Evolutionary conservation across 495 filamentous ascomycete species (phyloP).

Genomic region (Pyrenula massariospora): DNA sequence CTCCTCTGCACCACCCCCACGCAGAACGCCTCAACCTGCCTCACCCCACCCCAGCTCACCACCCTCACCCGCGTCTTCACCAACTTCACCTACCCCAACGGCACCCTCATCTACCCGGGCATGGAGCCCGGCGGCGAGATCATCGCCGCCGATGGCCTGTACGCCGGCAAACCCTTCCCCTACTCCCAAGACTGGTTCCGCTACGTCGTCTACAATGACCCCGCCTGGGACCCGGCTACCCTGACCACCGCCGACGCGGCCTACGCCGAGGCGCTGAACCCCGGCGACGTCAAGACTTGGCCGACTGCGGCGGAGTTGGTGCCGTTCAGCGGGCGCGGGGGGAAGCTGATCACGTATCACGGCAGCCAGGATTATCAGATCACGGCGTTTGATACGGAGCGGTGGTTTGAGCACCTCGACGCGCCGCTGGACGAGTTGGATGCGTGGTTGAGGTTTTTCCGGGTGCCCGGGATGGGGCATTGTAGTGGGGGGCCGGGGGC

Average conservation of each 20-base stretch:
- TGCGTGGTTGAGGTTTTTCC: slow-evolving; percentile 18
- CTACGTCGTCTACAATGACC: slow-evolving; percentile 42
- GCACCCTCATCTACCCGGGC: slow-evolving; percentile 42
- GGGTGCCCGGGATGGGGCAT: slow-evolving; percentile 18
- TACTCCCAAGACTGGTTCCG: slow-evolving; percentile 35
- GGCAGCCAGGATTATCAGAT: slow-evolving; percentile 15
- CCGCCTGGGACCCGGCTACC: slow-evolving; percentile 31
- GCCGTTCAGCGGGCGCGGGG: slow-evolving; percentile 17
- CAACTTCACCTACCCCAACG: slow-evolving; percentile 36
- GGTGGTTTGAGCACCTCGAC: slow-evolving; percentile 9
- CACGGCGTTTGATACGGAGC: slow-evolving; percentile 6
- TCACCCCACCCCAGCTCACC: slow-evolving; percentile 42
- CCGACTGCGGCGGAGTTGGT: slow-evolving; percentile 23
- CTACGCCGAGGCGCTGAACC: slow-evolving; percentile 25
- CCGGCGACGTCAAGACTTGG: slow-evolving; percentile 37
- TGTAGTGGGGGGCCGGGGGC: slow-evolving; percentile 15
- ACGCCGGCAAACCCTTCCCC: slow-evolving; percentile 24
- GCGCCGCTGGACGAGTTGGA: slow-evolving; percentile 1
- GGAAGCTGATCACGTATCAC: slow-evolving; percentile 32
- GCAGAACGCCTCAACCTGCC: slow-evolving; percentile 32
- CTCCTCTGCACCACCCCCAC: slow-evolving; percentile 34
- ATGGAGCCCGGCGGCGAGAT: slow-evolving; percentile 35
- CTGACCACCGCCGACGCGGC: slow-evolving; percentile 28
- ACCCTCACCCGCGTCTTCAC: slow-evolving; percentile 43
- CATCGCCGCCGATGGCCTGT: slow-evolving; percentile 17